A percentile compares a stretch with the other conserved stretches of the same genome.
These are phyloP conservation scores for Chrysochromulina parva DNA, from an alignment of 78 protist genomes.

Conservation along the genomic window DNA sequence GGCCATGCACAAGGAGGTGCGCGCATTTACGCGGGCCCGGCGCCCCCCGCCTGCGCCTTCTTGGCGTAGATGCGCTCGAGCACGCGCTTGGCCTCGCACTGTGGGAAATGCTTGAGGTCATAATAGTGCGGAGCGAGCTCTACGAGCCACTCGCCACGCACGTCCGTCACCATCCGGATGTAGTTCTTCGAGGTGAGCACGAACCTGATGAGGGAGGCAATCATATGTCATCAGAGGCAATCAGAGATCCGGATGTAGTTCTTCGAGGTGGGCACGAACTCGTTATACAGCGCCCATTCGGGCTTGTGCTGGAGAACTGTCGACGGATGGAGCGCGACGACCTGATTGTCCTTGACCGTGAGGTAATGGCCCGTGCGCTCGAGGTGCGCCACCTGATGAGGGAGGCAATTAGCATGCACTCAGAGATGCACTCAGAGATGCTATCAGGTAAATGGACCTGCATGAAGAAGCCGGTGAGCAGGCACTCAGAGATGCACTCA, in stretches of 20 bases:
- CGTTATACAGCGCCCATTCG: slow-evolving; percentile 87
- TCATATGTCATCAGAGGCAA: no score
- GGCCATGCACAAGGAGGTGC: no score
- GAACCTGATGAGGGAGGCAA: no score
- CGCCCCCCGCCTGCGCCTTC: no score
- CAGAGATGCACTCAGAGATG: no score
- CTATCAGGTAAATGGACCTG: slow-evolving; percentile 89
- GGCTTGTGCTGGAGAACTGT: slow-evolving; percentile 88
- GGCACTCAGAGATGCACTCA: no score
- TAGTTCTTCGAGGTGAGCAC: slow-evolving; percentile 93
- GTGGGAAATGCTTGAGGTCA: slow-evolving; percentile 81
- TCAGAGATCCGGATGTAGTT: slow-evolving; percentile 96
- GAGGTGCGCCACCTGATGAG: slow-evolving; percentile 87
- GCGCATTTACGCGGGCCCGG: no score
- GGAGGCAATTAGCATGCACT: no score
- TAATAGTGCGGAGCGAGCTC: slow-evolving; percentile 85
- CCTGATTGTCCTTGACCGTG: slow-evolving; percentile 94
- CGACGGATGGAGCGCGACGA: slow-evolving; percentile 91
- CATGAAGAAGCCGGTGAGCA: slow-evolving; percentile 95
- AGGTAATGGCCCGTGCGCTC: slow-evolving; percentile 92
- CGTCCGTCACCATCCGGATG: slow-evolving; percentile 91
- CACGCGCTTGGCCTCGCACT: slow-evolving; percentile 58
- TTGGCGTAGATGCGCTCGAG: slow-evolving; percentile 49
- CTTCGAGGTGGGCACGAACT: slow-evolving; percentile 94
- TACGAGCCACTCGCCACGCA: slow-evolving; percentile 85